A percentile compares a stretch with the other conserved stretches of the same genome.
phyloP scores from a whole-genome alignment of 495 filamentous ascomycete genomes.

The Penicillium diatomitis region DNA sequence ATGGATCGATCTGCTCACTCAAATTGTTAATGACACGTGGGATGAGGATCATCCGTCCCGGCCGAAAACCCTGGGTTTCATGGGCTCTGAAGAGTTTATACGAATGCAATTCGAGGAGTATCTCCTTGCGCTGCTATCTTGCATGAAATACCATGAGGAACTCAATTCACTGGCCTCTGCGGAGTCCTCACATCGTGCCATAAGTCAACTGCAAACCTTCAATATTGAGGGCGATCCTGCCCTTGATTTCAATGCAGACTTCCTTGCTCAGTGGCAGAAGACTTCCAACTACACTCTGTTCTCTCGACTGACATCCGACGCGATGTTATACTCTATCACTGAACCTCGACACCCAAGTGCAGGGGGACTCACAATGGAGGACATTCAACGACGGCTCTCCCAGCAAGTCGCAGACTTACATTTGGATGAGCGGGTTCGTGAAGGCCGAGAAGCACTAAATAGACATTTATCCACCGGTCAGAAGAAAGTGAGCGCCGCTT shows the following conservation, averaged over 20 bases:
- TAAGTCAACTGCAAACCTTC: slow-evolving; percentile 28
- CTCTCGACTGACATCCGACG: slow-evolving; percentile 63
- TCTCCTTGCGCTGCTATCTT: slow-evolving; percentile 76
- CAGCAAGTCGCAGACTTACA: slow-evolving; percentile 85
- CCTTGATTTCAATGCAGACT: slow-evolving; percentile 65
- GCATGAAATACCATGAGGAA: slow-evolving; percentile 82
- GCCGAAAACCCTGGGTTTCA: slow-evolving; percentile 89
- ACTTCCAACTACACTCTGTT: slow-evolving; percentile 89
- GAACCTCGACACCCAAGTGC: slow-evolving; percentile 89
- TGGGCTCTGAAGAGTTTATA: slow-evolving; percentile 96
- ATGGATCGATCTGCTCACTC: slow-evolving; percentile 94
- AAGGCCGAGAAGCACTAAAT: slow-evolving; percentile 66
- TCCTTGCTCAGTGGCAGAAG: slow-evolving; percentile 65
- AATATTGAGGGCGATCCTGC: slow-evolving; percentile 75
- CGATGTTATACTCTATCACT: slow-evolving; percentile 86
- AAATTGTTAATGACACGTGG: slow-evolving; percentile 93
- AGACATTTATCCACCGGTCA: slow-evolving; percentile 72
- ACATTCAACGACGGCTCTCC: slow-evolving; percentile 81
- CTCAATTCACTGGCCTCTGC: slow-evolving; percentile 32
- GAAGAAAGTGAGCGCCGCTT: slow-evolving; percentile 73
- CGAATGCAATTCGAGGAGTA: slow-evolving; percentile 97
- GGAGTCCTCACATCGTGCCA: slow-evolving; percentile 22
- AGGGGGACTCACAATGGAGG: slow-evolving; percentile 89
- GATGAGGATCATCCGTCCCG: slow-evolving; percentile 80
- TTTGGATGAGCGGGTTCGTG: slow-evolving; percentile 73